These are phyloP conservation scores for Pythium apleroticum DNA, from an alignment of 352 stramenopile genomes.

Conservation along the genomic window DNA sequence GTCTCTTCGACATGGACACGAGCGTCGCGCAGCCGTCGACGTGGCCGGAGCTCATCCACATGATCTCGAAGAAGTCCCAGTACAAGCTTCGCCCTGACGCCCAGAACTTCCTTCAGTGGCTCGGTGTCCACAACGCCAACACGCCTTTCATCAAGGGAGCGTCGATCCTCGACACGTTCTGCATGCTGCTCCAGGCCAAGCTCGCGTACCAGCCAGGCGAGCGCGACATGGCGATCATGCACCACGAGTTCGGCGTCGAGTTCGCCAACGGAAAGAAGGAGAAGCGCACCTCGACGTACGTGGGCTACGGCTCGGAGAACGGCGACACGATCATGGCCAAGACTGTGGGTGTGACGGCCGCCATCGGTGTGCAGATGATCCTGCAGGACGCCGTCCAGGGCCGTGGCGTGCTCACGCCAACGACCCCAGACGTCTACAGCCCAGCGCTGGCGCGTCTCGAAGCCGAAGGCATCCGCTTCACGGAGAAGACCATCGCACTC, in stretches of 20 bases:
- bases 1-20: conserved; percentile 82
- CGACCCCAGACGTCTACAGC: conserved; percentile 88
- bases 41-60: conserved; percentile 85
- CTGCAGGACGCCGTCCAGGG: conserved; percentile 85
- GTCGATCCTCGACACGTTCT: conserved; percentile 85
- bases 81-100: conserved; percentile 51
- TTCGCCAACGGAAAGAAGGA: conserved; percentile 83
- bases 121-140: conserved; percentile 59
- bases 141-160: conserved; percentile 55
- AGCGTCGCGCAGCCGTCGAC: conserved; percentile 46
- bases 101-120: conserved; percentile 71
- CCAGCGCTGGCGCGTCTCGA: conserved; percentile 84
- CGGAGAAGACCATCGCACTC: conserved; percentile 71
- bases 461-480: conserved; percentile 85
- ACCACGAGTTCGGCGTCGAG: conserved; percentile 87
- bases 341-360: conserved; percentile 94
- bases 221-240: conserved; percentile 95
- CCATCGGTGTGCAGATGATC: conserved; percentile 93
- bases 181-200: conserved; percentile 85
- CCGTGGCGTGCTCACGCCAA: conserved; percentile 88
- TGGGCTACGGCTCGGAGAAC: conserved; percentile 89
- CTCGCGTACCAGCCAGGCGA: conserved; percentile 89
- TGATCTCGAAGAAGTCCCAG: conserved; percentile 41
- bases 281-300: conserved; percentile 88
- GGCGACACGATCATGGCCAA: conserved; percentile 95